Conservation (phyloP, 2,329 filamentous ascomycete genomes). For the Magnaporthiopsis incrustans region DNA sequence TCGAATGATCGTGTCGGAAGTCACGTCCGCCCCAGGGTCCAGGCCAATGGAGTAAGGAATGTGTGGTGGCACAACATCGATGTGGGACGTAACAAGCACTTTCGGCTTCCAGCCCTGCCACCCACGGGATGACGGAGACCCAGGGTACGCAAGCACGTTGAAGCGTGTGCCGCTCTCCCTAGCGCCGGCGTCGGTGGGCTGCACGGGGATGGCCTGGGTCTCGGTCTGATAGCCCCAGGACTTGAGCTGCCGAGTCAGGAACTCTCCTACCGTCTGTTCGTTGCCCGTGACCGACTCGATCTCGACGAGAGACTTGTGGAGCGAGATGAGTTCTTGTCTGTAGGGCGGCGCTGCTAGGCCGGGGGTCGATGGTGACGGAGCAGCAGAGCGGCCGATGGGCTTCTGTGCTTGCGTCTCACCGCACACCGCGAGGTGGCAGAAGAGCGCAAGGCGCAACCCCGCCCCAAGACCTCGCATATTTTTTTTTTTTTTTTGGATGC, state of each 20-base stretch:
- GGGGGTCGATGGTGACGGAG: neutral
- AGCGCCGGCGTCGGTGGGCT: neutral
- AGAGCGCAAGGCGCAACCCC: neutral
- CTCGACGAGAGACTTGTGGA: conserved; percentile 69
- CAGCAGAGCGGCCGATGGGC: neutral
- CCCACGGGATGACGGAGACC: conserved; percentile 36
- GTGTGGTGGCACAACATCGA: conserved; percentile 69
- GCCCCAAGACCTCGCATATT: neutral
- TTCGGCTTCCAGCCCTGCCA: conserved; percentile 35
- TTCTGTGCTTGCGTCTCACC: neutral
- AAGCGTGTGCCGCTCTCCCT: conserved; percentile 36
- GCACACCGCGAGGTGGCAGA: neutral
- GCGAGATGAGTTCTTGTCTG: conserved; percentile 50
- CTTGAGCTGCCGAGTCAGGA: conserved; percentile 59
- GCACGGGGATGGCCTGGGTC: conserved; percentile 30
- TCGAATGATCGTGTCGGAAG: conserved; percentile 45
- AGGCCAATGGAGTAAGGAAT: conserved; percentile 57
- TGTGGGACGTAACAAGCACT: conserved; percentile 69
- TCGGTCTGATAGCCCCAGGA: conserved; percentile 33
- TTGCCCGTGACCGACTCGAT: conserved; percentile 64
- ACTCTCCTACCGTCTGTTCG: conserved; percentile 61
- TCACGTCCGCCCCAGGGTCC: conserved; percentile 26
- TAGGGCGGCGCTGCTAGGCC: conserved; percentile 23
- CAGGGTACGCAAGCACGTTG: conserved; percentile 63
- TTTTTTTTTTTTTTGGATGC: too few species aligned